phyloP scores from a whole-genome alignment of 208 protist species.

The Wallacemonas rigidus region DNA sequence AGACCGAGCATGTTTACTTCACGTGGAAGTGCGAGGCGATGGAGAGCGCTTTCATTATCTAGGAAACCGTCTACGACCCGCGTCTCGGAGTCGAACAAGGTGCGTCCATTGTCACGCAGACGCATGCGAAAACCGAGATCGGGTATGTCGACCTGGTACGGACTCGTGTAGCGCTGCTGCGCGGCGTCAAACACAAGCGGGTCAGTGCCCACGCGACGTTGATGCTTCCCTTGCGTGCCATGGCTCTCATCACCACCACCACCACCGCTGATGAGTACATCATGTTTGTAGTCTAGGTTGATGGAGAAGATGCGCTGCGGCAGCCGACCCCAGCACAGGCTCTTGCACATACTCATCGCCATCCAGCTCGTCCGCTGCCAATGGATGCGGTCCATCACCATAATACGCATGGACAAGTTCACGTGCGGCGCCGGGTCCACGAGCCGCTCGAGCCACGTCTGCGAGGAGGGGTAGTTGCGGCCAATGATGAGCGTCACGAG shows the following conservation, averaged over 20 bases:
- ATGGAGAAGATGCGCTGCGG: slow-evolving; percentile 80
- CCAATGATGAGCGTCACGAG: slow-evolving; percentile 80
- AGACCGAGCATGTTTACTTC: slow-evolving; percentile 88
- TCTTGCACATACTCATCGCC: slow-evolving; percentile 67
- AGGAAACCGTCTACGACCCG: slow-evolving; percentile 74
- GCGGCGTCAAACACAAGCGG: slow-evolving; percentile 45
- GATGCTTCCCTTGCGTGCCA: not conserved
- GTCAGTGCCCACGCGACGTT: not conserved
- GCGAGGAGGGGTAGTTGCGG: slow-evolving; percentile 59
- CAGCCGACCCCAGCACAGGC: slow-evolving; percentile 74
- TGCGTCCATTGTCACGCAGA: slow-evolving; percentile 62
- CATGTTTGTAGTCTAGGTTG: slow-evolving; percentile 70
- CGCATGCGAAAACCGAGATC: slow-evolving; percentile 55
- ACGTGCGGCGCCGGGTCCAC: slow-evolving; percentile 78
- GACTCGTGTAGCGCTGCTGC: slow-evolving; percentile 45
- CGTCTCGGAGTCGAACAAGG: slow-evolving; percentile 53
- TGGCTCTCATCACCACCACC: not conserved
- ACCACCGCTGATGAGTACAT: slow-evolving; percentile 52
- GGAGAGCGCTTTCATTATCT: slow-evolving; percentile 85
- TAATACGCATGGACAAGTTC: slow-evolving; percentile 69
- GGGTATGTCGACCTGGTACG: slow-evolving; percentile 60
- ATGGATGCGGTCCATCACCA: slow-evolving; percentile 80
- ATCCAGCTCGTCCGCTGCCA: slow-evolving; percentile 87
- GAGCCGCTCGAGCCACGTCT: slow-evolving; percentile 49
- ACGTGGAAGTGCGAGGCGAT: slow-evolving; percentile 64